Evolutionary conservation across 108 stramenopile species (phyloP).

Genomic region (Pseudonitzschia delicatissima): DNA sequence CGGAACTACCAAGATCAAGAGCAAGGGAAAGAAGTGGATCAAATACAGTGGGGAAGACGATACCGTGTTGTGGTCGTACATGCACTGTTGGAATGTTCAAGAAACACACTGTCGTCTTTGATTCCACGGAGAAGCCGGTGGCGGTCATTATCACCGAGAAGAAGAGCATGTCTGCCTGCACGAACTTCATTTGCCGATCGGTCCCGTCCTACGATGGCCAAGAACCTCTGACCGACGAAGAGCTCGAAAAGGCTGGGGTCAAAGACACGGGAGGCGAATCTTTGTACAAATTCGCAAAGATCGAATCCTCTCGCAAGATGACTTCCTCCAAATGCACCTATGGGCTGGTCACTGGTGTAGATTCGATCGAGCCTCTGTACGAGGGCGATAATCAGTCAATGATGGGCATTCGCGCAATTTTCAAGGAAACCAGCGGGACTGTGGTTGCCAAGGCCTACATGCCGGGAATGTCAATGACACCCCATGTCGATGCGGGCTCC

Average conservation of each 20-base stretch:
- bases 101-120: not conserved
- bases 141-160: constrained; percentile 14
- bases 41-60: not conserved
- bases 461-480: constrained; percentile 8
- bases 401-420: constrained; percentile 6
- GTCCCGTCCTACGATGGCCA: constrained; percentile 16
- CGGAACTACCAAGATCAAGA: not conserved
- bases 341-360: constrained; percentile 6
- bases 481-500: not conserved
- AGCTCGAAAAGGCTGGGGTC: constrained; percentile 8
- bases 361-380: not conserved
- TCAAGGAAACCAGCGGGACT: constrained; percentile 15
- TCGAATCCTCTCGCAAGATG: not conserved
- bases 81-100: not conserved
- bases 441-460: constrained; percentile 11
- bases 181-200: not conserved
- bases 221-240: constrained; percentile 6
- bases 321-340: constrained; percentile 7
- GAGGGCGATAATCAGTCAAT: constrained; percentile 7
- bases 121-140: not conserved
- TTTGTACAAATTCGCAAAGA: not conserved
- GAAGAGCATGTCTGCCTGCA: not conserved
- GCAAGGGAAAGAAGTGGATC: not conserved
- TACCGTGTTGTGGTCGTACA: not conserved
- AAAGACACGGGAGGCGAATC: not conserved